Percentiles rank a stretch among this genome's conserved stretches.
Conservation (phyloP, 75 land plant genomes). For the Chamaecyparis obtusa region DNA sequence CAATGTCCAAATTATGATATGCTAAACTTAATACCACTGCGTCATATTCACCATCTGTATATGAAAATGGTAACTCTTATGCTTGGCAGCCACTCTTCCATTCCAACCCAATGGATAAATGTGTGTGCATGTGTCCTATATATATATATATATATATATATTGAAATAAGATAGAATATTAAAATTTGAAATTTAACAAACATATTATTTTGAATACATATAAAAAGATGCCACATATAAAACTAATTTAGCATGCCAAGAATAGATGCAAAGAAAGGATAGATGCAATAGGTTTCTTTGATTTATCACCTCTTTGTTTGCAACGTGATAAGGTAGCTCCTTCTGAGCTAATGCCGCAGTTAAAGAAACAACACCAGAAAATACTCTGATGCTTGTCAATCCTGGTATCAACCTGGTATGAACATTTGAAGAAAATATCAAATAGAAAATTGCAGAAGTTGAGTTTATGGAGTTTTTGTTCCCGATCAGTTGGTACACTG, state of each 20-base stretch:
- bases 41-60: too few species aligned
- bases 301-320: conserved; percentile 2
- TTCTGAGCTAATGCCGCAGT: conserved; percentile 25
- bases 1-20: too few species aligned
- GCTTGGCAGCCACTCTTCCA: too few species aligned
- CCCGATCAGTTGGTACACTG: background rate
- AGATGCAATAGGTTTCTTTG: background rate
- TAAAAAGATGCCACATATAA: background rate
- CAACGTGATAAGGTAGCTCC: conserved; percentile 18
- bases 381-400: conserved; percentile 11
- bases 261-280: background rate
- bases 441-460: background rate
- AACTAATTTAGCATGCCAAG: background rate
- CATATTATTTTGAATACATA: background rate
- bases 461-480: background rate
- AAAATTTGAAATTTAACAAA: background rate
- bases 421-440: background rate
- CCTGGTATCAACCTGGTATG: conserved; percentile 25
- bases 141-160: too few species aligned
- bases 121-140: too few species aligned
- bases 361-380: conserved; percentile 17
- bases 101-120: too few species aligned
- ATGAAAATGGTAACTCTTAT: too few species aligned
- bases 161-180: background rate
- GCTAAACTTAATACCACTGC: too few species aligned